Base-by-base conservation (phyloP, 331 rosid species). In the Cydonia oblonga region DNA sequence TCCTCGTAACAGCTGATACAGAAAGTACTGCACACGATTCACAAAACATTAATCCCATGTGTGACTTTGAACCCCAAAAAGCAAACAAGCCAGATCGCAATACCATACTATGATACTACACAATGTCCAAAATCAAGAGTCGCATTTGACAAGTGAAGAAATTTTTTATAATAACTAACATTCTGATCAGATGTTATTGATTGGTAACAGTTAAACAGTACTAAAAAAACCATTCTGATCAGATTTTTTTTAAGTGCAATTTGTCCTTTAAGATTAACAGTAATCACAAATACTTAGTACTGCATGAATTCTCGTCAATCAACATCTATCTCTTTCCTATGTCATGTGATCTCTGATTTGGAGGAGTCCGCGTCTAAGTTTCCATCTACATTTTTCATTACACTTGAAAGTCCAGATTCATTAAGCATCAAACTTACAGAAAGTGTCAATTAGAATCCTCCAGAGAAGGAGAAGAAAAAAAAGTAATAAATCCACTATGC, bases 1-100 rank as follows among this genome's bases (percentile, higher is more conserved):
- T 60, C 98, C 98, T 71, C 98, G 86, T 75, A 93, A 77, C 75
- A 93, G 86, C 87, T 93, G 98, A 68, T 93, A 93, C 70, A 93
- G 58, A 77, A 93, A 77, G 87, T 93, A 93, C 98, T 93, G 96
- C 96, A 85, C n/a, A 59, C 29, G 67, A 73, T 73, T 46, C 74
- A 73, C 3, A 28, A 72, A 59, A 59, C 20, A 28, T 79, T 49
- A 79, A 60, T 64, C 19, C 64, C 57, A 52, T 42, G 76, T 67
- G 69, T 14, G 38, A 32, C 53, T 79, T 61, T 5, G 46, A 40
- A 40, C 46, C 46, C 46, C 10, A 40, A 40, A 40, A 11, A 40
- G 14, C 14, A 11, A 40, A 40, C 46, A 40, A 40, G 11, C 46
- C 46, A 40, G 46, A 40, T 40, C 46, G 11, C 15, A 40, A 40